Evolutionary conservation across 2,329 filamentous ascomycete genomes (phyloP).

Genomic region (Talaromyces funiculosus): DNA sequence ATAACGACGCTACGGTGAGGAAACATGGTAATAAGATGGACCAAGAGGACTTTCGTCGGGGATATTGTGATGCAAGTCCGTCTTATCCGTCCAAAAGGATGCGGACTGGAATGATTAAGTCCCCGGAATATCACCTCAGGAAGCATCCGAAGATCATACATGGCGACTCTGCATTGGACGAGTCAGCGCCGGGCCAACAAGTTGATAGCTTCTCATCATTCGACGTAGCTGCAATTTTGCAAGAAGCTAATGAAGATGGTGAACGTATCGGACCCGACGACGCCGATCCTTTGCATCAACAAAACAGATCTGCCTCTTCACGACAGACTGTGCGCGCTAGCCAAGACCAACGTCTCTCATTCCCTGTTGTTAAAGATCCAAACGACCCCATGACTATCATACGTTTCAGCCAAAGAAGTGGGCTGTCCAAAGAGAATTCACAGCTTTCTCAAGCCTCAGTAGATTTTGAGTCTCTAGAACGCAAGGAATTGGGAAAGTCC

Average conservation of each 20-base stretch:
- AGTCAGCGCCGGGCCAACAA: neutral
- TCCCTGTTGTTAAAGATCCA: slow-evolving; percentile 72
- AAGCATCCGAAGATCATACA: neutral
- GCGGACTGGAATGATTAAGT: neutral
- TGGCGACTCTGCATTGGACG: neutral
- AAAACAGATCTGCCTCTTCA: slow-evolving; percentile 21
- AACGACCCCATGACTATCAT: slow-evolving; percentile 58
- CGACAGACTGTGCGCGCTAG: slow-evolving; percentile 24
- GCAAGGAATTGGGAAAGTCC: slow-evolving; percentile 2
- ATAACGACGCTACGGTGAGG: neutral
- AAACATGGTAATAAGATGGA: neutral
- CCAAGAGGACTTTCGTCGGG: neutral
- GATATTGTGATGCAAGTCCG: neutral
- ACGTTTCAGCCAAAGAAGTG: slow-evolving; percentile 61
- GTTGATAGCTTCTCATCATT: slow-evolving; percentile 11
- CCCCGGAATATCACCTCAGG: neutral
- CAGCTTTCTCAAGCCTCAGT: slow-evolving; percentile 17
- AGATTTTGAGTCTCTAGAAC: neutral
- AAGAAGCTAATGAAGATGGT: neutral
- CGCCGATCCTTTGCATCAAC: slow-evolving; percentile 12
- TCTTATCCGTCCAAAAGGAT: neutral
- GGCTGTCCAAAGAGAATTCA: slow-evolving; percentile 45
- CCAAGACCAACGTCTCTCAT: slow-evolving; percentile 51
- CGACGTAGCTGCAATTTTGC: slow-evolving; percentile 5
- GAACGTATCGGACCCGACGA: slow-evolving; percentile 3